These are phyloP conservation scores for Mitragyna speciosa DNA, from an alignment of 257 asterid genomes.

Conservation along the genomic window DNA sequence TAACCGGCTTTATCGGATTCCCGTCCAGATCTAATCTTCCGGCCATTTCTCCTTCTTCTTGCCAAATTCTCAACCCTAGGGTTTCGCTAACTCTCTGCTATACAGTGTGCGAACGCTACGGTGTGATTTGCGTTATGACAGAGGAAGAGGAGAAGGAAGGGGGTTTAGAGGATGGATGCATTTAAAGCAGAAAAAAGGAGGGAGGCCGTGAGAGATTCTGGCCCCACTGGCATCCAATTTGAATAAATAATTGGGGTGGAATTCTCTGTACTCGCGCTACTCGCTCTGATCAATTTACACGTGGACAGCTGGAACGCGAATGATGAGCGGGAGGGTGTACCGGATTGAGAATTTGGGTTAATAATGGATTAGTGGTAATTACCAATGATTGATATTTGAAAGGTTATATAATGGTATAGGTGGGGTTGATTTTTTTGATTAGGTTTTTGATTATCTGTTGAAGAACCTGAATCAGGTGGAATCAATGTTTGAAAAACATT, in stretches of 20 bases:
- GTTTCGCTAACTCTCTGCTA: too few species aligned
- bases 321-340: background rate
- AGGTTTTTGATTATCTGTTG: background rate
- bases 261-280: slow-evolving; percentile 20
- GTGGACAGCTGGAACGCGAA: background rate
- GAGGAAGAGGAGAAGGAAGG: slow-evolving; percentile 1
- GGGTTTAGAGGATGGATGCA: slow-evolving; percentile 25
- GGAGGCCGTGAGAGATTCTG: slow-evolving; percentile 29
- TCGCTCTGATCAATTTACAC: background rate
- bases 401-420: background rate
- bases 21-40: slow-evolving; percentile 94
- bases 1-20: slow-evolving; percentile 61
- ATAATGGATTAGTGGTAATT: background rate
- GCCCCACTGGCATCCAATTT: slow-evolving; percentile 26
- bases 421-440: background rate
- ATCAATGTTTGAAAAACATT: background rate
- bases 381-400: background rate
- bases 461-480: background rate
- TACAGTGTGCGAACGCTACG: background rate
- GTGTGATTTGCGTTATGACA: slow-evolving; percentile 2
- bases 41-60: slow-evolving; percentile 42
- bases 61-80: background rate
- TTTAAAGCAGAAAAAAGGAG: slow-evolving; percentile 64
- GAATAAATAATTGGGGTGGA: background rate
- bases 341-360: background rate